A percentile compares a stretch with the other conserved stretches of the same genome.
phyloP scores from a whole-genome alignment of 192 early-diverging fungal genomes.

The Linnemannia zychae region DNA sequence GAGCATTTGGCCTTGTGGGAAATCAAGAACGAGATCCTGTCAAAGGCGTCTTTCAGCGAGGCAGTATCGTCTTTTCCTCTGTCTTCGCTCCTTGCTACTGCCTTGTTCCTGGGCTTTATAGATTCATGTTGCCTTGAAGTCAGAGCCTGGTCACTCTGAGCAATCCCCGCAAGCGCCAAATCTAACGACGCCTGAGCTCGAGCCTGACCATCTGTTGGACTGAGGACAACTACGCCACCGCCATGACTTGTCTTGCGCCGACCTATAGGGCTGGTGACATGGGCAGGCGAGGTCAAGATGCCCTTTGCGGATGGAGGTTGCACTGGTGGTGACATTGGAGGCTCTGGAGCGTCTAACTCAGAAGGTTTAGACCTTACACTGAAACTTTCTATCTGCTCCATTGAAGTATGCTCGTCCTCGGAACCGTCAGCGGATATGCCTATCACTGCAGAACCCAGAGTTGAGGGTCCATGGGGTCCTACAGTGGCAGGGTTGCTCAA shows the following conservation, averaged over 20 bases:
- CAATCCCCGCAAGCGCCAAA: not conserved
- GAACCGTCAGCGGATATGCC: not conserved
- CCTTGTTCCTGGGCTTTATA: not conserved
- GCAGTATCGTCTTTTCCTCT: not conserved
- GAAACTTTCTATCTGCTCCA: not conserved
- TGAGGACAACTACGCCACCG: not conserved
- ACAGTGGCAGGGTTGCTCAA: not conserved
- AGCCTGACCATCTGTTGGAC: not conserved
- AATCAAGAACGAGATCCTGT: slow-evolving; percentile 36
- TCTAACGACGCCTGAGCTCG: not conserved
- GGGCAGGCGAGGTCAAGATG: not conserved
- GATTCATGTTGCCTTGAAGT: not conserved
- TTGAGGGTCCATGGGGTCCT: not conserved
- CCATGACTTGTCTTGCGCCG: not conserved
- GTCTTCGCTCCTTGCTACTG: not conserved
- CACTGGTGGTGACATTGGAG: not conserved
- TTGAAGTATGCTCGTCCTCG: not conserved
- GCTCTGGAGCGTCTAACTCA: not conserved
- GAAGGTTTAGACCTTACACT: not conserved
- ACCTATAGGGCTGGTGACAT: not conserved
- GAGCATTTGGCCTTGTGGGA: slow-evolving; percentile 26
- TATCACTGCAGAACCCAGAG: not conserved
- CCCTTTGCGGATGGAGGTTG: not conserved
- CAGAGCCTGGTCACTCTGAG: not conserved
- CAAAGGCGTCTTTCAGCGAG: slow-evolving; percentile 24